Conservation (phyloP, 1,284 basidiomycete species). For the Ustilago curta region DNA sequence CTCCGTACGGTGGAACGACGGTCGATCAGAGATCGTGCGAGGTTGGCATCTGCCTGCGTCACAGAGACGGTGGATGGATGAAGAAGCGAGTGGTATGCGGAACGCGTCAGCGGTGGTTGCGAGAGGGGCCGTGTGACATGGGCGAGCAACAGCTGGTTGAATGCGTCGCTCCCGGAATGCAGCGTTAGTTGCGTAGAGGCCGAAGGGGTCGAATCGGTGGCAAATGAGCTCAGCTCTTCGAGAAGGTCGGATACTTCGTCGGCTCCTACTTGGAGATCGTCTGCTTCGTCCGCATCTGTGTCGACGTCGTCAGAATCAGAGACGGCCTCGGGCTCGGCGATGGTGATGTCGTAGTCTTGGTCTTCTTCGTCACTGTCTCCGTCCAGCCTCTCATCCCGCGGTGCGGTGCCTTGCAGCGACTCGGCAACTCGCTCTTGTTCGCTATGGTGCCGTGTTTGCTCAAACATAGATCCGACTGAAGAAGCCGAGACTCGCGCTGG, state of each 20-base stretch:
- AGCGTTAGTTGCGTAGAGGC: constrained; percentile 18
- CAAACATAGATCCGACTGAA: neutral
- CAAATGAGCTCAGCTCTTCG: constrained; percentile 18
- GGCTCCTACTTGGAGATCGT: constrained; percentile 11
- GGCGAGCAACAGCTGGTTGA: constrained; percentile 50
- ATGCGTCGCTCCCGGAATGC: constrained; percentile 28
- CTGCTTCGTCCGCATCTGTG: neutral
- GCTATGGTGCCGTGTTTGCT: neutral
- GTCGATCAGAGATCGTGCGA: constrained; percentile 22
- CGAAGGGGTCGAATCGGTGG: constrained; percentile 7
- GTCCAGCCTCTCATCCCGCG: neutral
- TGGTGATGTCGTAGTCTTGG: constrained; percentile 17
- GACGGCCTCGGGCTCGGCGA: neutral
- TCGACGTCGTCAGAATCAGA: constrained; percentile 20
- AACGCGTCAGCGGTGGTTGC: constrained; percentile 49
- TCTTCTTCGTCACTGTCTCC: constrained; percentile 30
- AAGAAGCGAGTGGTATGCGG: constrained; percentile 35
- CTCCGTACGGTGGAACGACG: constrained; percentile 8
- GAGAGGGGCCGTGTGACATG: constrained; percentile 34
- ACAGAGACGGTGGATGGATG: constrained; percentile 4
- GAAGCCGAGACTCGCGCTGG: neutral
- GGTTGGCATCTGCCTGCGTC: constrained; percentile 16
- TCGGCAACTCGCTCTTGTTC: neutral
- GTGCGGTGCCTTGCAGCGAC: neutral
- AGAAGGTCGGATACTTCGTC: constrained; percentile 34